These are phyloP conservation scores for Solanum pimpinellifolium DNA, from an alignment of 257 asterid genomes.

Conservation along the genomic window DNA sequence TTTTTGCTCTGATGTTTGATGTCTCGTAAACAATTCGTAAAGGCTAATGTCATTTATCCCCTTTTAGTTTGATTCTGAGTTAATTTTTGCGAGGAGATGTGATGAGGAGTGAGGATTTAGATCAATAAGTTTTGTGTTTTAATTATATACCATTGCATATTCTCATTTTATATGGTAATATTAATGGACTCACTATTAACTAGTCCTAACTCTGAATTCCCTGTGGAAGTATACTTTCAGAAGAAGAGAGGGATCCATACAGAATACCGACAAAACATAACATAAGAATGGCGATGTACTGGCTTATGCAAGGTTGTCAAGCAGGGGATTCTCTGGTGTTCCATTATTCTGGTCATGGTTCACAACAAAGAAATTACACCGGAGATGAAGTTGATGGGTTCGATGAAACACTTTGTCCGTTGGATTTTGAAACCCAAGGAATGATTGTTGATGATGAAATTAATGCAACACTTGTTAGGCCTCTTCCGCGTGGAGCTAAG, in stretches of 20 bases:
- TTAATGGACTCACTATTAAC: neutral
- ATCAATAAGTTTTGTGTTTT: neutral
- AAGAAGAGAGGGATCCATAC: conserved; percentile 73
- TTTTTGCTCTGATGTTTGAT: neutral
- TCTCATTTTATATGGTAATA: neutral
- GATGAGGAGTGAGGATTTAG: neutral
- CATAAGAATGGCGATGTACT: conserved; percentile 83
- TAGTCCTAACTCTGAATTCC: neutral
- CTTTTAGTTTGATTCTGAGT: neutral
- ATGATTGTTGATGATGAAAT: conserved; percentile 81
- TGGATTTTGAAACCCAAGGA: conserved; percentile 70
- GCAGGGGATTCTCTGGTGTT: conserved; percentile 93
- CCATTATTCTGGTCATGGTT: conserved; percentile 90
- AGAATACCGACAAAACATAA: conserved; percentile 81
- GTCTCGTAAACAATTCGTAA: neutral
- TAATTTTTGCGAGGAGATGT: neutral
- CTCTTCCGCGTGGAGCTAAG: conserved; percentile 80
- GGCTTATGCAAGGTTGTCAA: conserved; percentile 86
- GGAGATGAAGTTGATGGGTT: conserved; percentile 93
- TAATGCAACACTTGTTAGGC: conserved; percentile 64
- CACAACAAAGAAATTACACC: conserved; percentile 66
- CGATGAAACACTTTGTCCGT: conserved; percentile 86
- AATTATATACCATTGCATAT: neutral
- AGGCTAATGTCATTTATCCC: neutral
- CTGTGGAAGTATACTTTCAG: conserved; percentile 35